Evolutionary conservation across 23 red algal genomes (phyloP).

Genomic region (Chondrus crispus): DNA sequence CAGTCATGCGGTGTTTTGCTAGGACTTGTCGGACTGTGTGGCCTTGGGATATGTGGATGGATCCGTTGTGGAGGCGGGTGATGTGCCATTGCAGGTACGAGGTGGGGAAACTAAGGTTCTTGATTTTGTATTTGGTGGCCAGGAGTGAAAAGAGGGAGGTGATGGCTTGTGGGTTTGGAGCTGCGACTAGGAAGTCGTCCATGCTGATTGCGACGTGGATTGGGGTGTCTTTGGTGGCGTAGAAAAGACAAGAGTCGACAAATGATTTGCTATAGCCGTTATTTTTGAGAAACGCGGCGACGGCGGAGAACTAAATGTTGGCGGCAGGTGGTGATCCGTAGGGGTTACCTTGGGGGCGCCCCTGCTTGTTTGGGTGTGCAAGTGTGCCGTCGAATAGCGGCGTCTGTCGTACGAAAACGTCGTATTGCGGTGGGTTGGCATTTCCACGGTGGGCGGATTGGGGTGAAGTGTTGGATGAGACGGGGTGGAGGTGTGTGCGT

Average conservation of each 20-base stretch:
- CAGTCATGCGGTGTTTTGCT: neutral
- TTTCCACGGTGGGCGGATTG: neutral
- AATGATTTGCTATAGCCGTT: neutral
- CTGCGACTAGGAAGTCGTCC: neutral
- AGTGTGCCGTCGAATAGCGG: neutral
- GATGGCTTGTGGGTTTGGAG: neutral
- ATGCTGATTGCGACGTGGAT: neutral
- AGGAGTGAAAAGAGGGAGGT: neutral
- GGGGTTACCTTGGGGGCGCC: neutral
- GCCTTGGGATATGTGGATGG: neutral
- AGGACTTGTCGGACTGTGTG: neutral
- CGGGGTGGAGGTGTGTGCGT: neutral
- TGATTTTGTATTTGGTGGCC: neutral
- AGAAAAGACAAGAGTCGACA: neutral
- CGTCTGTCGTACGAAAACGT: neutral
- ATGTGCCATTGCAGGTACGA: neutral
- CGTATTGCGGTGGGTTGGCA: neutral
- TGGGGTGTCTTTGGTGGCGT: neutral
- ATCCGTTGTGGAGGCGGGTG: neutral
- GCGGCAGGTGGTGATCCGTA: neutral
- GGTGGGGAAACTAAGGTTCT: neutral
- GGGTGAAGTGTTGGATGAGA: neutral
- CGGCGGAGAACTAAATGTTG: no score
- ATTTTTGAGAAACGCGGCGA: no score
- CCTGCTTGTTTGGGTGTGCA: neutral